Base-by-base conservation (phyloP, 768 basidiomycete genomes). In the Lactifluus pinguis region DNA sequence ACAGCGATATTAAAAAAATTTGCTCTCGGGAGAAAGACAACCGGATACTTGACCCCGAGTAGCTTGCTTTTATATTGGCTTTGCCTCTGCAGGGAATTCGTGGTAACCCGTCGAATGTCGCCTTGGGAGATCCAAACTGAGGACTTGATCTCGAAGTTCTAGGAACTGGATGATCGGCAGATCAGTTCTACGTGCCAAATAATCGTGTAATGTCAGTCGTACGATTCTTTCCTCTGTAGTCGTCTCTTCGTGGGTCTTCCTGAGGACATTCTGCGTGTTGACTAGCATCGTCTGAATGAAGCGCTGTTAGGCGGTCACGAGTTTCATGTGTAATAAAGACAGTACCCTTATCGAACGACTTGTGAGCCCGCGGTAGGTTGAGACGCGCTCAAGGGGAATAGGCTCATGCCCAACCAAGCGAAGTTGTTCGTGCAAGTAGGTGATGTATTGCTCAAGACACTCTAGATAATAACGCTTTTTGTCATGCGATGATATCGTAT, bases 401-500 rank as follows among this genome's bases (percentile, higher is more conserved):
- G 85, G 83, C 0, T 70, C 68, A 0, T 75, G 71, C 15, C 81
- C 80, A 11, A 83, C 69, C 49, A 80, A 77, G 0, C 73, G 73
- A 44, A 86, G 74, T 58, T 85, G 83, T 32, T 86, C 76, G 63
- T 86, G 85, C 11, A 88, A 74, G 66, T 82, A 87, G 32, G 77
- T 68, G 14, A 87, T 80, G 69, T 88, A 89, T 60, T 85, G 80
- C 65, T 89, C 87, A 7, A 89, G 71, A 64, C 84, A 86, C 65
- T 86, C 85, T 25, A 89, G 77, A 67, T 89, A 88, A 66, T 84
- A 79, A 2, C 87, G 74, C 66, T 88, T 88, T 67, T 88, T 88
- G 67, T 89, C 87, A 66, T 89, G 87, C 6, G 86, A 87, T 3
- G 87, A 84, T 57, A 89, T 87, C n/a, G 77, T 77, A 53, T 88